phyloP scores from a whole-genome alignment of 306 rosid species.

The Inga oerstediana region DNA sequence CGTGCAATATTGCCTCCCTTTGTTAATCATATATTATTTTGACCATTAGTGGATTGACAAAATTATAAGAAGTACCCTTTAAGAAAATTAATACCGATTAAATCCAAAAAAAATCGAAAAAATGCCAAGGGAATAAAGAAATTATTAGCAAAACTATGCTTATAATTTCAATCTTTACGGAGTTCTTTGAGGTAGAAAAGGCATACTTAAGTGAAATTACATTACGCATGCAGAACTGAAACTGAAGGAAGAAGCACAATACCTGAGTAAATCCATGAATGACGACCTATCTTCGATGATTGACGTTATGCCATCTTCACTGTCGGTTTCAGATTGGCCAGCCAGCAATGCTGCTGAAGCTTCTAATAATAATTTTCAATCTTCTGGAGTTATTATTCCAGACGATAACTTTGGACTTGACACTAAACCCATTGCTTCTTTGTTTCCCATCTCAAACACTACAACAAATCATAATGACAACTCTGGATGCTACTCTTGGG shows the following conservation, averaged over 20 bases:
- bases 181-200: background rate
- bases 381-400: conserved; percentile 30
- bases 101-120: background rate
- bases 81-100: background rate
- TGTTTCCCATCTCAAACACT: conserved; percentile 41
- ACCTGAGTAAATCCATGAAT: conserved; percentile 33
- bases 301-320: conserved; percentile 34
- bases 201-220: background rate
- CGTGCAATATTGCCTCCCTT: background rate
- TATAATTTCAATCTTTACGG: background rate
- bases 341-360: conserved; percentile 16
- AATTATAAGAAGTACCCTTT: background rate
- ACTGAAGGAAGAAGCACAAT: conserved; percentile 51
- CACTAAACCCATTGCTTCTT: conserved; percentile 52
- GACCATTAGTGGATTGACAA: background rate
- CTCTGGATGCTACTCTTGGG: conserved; percentile 51
- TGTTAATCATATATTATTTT: no score
- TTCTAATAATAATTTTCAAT: conserved; percentile 38
- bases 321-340: conserved; percentile 46
- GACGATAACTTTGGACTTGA: conserved; percentile 47
- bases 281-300: conserved; percentile 53
- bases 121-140: background rate
- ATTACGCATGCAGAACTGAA: conserved; percentile 44
- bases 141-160: background rate
- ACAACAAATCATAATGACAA: conserved; percentile 38